Conservation (phyloP, 208 protist genomes). For the Leishmania martiniquensis region DNA sequence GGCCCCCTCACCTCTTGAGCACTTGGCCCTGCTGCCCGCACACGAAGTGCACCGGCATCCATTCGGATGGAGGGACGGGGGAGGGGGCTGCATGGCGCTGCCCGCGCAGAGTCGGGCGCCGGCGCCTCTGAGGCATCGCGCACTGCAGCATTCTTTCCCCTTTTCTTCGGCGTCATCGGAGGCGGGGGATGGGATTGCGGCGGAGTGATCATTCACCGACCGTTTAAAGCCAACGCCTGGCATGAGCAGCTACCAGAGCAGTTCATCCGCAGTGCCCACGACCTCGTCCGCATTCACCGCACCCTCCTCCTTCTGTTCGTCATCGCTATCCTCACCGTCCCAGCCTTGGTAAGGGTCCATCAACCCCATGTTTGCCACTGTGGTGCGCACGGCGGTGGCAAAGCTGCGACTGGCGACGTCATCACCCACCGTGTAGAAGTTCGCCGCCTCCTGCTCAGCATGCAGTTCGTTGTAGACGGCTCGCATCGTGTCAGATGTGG, state of each 20-base stretch:
- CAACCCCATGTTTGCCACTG: conserved; percentile 55
- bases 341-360: conserved; percentile 47
- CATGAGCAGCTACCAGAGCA: conserved; percentile 33
- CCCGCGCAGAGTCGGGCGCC: not conserved
- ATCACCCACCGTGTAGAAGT: conserved; percentile 21
- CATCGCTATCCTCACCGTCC: conserved; percentile 19
- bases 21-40: not conserved
- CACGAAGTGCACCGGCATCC: not conserved
- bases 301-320: conserved; percentile 27
- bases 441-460: conserved; percentile 9
- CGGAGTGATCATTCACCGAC: not conserved
- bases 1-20: not conserved
- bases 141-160: not conserved
- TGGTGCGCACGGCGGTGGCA: conserved; percentile 38
- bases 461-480: conserved; percentile 10
- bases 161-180: not conserved
- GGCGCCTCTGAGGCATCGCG: not conserved
- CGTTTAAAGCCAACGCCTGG: not conserved
- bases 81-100: not conserved
- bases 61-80: not conserved
- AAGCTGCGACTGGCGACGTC: conserved; percentile 22
- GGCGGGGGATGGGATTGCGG: not conserved
- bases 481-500: conserved; percentile 19
- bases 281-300: conserved; percentile 26
- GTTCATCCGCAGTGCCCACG: conserved; percentile 28